Base-by-base conservation (phyloP, 169 alveolate species). In the Eimeria praecox region DNA sequence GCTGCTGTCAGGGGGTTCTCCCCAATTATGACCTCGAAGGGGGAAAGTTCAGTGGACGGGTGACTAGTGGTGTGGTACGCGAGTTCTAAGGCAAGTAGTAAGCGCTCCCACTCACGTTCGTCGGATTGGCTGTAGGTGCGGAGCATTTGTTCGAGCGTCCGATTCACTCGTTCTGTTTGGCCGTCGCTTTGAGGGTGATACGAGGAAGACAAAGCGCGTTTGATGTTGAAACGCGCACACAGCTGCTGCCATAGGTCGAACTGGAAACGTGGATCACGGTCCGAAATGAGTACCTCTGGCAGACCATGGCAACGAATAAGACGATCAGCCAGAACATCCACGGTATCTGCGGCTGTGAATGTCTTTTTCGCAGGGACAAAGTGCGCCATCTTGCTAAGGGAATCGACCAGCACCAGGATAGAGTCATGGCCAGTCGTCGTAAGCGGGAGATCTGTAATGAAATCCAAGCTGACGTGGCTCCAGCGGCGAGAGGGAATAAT, bases 341-440 rank as follows among this genome's bases (percentile, higher is more conserved):
- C 83, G 14, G 49, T 35, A 35, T 71, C 46, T 16, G 42, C 83
- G 3, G 20, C 83, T 71, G 83, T 71, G 42, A 71, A n/a, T 71
- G 44, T 2, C 49, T n/a, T 71, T 22, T 35, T n/a, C 44, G 42
- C 49, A 71, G 59, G 49, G 44, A 75, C 49, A 5, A 75, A 75
- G 44, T 75, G 86, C 1, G 54, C 52, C 86, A 75, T 75, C 56
- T 75, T 75, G 56, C 86, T 75, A 33, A 75, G 35, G 49, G 56
- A 38, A 9, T 75, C 86, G 22, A 73, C 83, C 83, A 73, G 5
- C 46, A 35, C 20, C 20, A 73, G 83, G 27, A n/a, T 73, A 20
- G 86, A 33, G 49, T 42, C 56, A 22, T 38, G 49, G 30, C 56
- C 59, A 22, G 49, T 35, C 86, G 3, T 75, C 44, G 86, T 75